These are phyloP conservation scores for Apiospora aurea DNA, from an alignment of 2,329 filamentous ascomycete species.

Conservation along the genomic window DNA sequence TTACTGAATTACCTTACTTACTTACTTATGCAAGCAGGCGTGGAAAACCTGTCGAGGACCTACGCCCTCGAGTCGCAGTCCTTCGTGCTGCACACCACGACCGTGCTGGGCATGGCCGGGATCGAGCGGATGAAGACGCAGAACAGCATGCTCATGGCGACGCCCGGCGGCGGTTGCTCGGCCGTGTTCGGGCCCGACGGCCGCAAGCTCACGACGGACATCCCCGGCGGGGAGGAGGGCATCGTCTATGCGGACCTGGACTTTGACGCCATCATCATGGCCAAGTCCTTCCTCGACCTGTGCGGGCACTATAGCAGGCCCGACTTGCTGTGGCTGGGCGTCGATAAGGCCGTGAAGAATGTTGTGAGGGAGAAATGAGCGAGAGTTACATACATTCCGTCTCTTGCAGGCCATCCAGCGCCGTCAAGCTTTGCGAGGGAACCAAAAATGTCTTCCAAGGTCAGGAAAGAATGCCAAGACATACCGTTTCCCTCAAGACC, in stretches of 20 bases:
- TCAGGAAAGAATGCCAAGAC: no score
- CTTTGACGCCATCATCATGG: conserved; percentile 48
- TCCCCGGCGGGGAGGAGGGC: conserved; percentile 44
- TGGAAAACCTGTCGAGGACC: conserved; percentile 54
- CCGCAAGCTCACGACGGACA: conserved; percentile 47
- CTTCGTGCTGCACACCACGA: conserved; percentile 61
- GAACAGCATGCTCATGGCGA: conserved; percentile 48
- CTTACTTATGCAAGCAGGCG: conserved; percentile 35
- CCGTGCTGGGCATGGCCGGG: conserved; percentile 53
- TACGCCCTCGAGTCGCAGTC: conserved; percentile 64
- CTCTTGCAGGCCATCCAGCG: no score
- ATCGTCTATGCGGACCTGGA: conserved; percentile 58
- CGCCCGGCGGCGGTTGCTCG: conserved; percentile 51
- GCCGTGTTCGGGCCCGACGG: conserved; percentile 60
- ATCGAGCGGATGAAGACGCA: conserved; percentile 51
- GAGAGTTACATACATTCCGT: background rate
- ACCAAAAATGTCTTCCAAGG: no score
- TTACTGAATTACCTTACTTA: background rate
- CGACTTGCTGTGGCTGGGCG: conserved; percentile 58
- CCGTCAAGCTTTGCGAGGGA: no score
- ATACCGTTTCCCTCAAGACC: no score
- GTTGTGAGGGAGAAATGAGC: background rate
- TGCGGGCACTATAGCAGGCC: conserved; percentile 58
- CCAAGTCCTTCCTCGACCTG: conserved; percentile 52
- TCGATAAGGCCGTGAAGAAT: conserved; percentile 33